Percentiles rank a stretch among this genome's conserved stretches.
These are phyloP conservation scores for Tolypocladium cylindrosporum DNA, from an alignment of 2,329 filamentous ascomycete species.

Conservation along the genomic window DNA sequence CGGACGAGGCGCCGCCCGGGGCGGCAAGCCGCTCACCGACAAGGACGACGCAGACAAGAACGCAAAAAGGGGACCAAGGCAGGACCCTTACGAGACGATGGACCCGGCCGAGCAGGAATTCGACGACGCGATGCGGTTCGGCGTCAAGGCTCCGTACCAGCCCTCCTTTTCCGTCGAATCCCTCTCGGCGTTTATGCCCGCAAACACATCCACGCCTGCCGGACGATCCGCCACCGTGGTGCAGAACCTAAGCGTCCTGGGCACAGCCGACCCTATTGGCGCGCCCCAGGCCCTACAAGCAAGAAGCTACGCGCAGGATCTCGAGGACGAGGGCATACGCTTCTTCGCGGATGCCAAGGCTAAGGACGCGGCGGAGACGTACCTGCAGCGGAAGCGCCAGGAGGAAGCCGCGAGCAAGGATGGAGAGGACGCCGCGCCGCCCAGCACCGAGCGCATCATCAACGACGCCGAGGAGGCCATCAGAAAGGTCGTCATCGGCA, in stretches of 20 bases:
- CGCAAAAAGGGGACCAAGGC: conserved; percentile 10
- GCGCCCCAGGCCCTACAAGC: conserved; percentile 17
- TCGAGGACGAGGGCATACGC: conserved; percentile 15
- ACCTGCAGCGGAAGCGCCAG: conserved; percentile 15
- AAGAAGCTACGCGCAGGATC: conserved; percentile 20
- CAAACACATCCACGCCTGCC: conserved; percentile 14
- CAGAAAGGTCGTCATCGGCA: conserved; percentile 19
- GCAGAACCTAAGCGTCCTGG: conserved; percentile 24
- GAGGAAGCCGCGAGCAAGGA: conserved; percentile 10
- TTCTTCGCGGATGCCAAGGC: conserved; percentile 21
- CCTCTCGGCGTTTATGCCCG: conserved; percentile 20
- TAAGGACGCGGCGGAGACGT: conserved; percentile 18
- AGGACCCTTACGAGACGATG: conserved; percentile 14
- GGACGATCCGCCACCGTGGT: conserved; percentile 23
- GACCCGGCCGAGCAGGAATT: conserved; percentile 24
- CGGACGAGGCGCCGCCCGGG: conserved; percentile 7
- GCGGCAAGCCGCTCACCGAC: conserved; percentile 8
- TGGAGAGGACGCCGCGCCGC: conserved; percentile 1
- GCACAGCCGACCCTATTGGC: conserved; percentile 23
- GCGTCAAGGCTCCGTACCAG: conserved; percentile 17
- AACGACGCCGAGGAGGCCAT: conserved; percentile 22
- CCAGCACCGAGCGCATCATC: conserved; percentile 15
- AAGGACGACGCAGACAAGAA: conserved; percentile 14
- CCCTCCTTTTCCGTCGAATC: conserved; percentile 22
- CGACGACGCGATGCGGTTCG: conserved; percentile 24